Base-by-base conservation (phyloP, 306 rosid genomes). In the Inga laurina region DNA sequence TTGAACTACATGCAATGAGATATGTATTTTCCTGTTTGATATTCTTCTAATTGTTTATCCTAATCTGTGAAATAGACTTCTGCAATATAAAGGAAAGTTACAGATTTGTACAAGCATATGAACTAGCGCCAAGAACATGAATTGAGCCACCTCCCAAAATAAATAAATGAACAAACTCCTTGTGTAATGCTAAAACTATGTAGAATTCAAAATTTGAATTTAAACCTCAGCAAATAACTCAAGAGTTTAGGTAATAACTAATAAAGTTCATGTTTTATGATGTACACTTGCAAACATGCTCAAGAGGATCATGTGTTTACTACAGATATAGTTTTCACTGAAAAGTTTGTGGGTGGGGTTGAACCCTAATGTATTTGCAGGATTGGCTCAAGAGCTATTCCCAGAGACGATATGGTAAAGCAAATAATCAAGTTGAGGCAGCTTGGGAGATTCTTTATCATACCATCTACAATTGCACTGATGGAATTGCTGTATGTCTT, bases 401-500 rank as follows among this genome's bases (percentile, higher is more conserved):
- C 76, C 84, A 27, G 72, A 87, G 95, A 83, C 92, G 99, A 70
- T 95, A 93, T 71, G 99, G 97, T 82, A 92, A 90, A 88, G 88
- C 88, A 84, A 70, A 83, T 84, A 92, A 81, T 72, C 85, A 92
- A 85, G 84, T 90, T 75, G 96, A 95, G 71, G 90, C 92, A 68
- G 96, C 99, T 74, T 95, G 98, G 99, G 90, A 90, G 79, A 90
- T 93, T 82, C 99, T 95, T 86, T 92, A 93, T 90, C 97, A 73
- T 81, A 93, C 98, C 76, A 78, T 95, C 77, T 95, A 95, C 87
- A 95, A 93, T 74, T 95, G 98, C 73, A 91, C 93, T 4, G 99
- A 93, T 22, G 94, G 93, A 74, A 91, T 95, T 74, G 98, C 96
- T 65, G 99, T 95, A 90, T 24, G 61, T 79, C 70, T 67, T 51